Evolutionary conservation across 192 early-diverging fungal genomes (phyloP).

Genomic region (Coemansia sp.): DNA sequence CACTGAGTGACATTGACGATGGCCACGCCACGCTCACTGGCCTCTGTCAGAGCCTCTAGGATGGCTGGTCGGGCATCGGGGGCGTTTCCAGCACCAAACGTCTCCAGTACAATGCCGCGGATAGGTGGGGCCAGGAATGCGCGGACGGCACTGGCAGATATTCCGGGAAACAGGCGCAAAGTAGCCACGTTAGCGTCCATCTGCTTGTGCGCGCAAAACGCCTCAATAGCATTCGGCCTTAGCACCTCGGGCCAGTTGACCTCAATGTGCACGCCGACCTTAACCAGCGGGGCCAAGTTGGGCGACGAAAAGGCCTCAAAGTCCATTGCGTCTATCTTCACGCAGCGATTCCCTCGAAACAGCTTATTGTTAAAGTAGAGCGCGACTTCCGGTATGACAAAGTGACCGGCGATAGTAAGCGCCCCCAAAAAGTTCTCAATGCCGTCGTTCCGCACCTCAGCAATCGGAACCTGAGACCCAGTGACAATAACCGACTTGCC

Average conservation of each 20-base stretch:
- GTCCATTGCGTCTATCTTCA: slow-evolving; percentile 75
- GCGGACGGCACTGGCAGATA: slow-evolving; percentile 80
- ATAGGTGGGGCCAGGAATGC: slow-evolving; percentile 85
- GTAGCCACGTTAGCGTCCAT: slow-evolving; percentile 87
- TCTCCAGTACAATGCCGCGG: slow-evolving; percentile 90
- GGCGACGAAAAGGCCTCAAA: slow-evolving; percentile 86
- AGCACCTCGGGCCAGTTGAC: slow-evolving; percentile 88
- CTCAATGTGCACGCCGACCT: slow-evolving; percentile 95
- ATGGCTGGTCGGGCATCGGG: slow-evolving; percentile 86
- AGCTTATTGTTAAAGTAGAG: slow-evolving; percentile 94
- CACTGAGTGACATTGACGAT: slow-evolving; percentile 97
- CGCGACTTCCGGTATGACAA: slow-evolving; percentile 93
- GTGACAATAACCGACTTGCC: slow-evolving; percentile 98
- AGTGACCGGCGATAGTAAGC: slow-evolving; percentile 96
- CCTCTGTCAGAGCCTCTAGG: slow-evolving; percentile 78
- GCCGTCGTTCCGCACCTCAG: slow-evolving; percentile 97
- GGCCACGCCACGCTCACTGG: slow-evolving; percentile 88
- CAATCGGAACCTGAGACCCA: slow-evolving; percentile 95
- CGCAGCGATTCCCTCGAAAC: slow-evolving; percentile 85
- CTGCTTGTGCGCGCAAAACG: slow-evolving; percentile 80
- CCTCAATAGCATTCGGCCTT: slow-evolving; percentile 78
- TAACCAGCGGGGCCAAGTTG: slow-evolving; percentile 84
- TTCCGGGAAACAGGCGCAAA: slow-evolving; percentile 91
- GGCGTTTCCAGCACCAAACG: slow-evolving; percentile 96
- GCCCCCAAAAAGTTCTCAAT: slow-evolving; percentile 95